Base-by-base conservation (phyloP, 2,329 filamentous ascomycete genomes). In the Didymella glomerata region DNA sequence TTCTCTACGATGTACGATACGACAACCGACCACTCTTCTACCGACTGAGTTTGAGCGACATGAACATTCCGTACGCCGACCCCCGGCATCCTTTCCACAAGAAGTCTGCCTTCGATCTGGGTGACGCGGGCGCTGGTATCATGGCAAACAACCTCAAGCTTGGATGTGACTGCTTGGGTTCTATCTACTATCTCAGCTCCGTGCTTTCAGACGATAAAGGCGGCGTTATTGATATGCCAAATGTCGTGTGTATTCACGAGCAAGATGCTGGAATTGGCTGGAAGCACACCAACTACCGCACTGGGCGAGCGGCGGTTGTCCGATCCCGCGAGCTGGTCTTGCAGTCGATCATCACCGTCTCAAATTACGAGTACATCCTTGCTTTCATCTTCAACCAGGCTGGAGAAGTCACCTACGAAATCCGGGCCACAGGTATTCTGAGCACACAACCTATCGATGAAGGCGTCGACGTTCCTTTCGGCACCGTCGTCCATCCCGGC, bases 301-400 rank as follows among this genome's bases (percentile, higher is more conserved):
- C 87, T 5, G 85, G 84, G 0, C 81, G 86, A 10, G 87, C 88
- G 2, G 87, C 85, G 0, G 82, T 90, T 4, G 84, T 85, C 18
- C 84, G 88, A 20, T 86, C 85, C 62, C 82, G 88, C 25, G 87
- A 90, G 70, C 77, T 90, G 4, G 87, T 90, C 0, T 72, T 91
- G 6, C 88, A 90, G 70, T 86, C 84, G 67, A 90, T 90, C 72
- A 89, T 89, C 76, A 90, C 88, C 0, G 86, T 90, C 4, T 83
- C 86, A 11, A 91, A 91, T 76, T 91, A 90, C 75, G 88, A 90
- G 70, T 91, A 91, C 70, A 89, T 91, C 66, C 82, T 91, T 36
- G 87, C 88, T 2, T 91, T 88, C 76, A 85, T 88, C 51, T 90
- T 91, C 78, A 89, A 90, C 72, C 88, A 90, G 71, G 88, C 88